Base-by-base conservation (phyloP, 78 protist species). In the Guillardia theta region DNA sequence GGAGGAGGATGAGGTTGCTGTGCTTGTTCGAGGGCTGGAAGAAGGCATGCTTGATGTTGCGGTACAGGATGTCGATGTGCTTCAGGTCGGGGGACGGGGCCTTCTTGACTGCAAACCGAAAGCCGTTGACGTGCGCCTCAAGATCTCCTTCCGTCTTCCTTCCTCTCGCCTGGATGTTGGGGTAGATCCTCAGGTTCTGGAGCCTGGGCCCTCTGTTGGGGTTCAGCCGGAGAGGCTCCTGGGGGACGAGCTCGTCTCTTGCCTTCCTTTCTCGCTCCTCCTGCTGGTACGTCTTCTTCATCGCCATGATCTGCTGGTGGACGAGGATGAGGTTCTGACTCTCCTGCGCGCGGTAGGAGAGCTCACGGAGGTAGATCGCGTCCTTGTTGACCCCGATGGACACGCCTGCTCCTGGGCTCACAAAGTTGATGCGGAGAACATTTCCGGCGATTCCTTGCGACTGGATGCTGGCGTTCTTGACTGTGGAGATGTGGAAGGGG, bases 51-150 rank as follows among this genome's bases (percentile, higher is more conserved):
- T 70, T 70, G 45, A 70, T 33, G 83, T 70, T 70, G 45, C 41
- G 33, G 83, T 70, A 70, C 3, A 70, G 33, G 27, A 70, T 24
- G 41, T 70, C 83, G 8, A 70, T 6, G 70, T 58, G 70, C 70
- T 58, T 58, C 70, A 58, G 70, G 6, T 58, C 70, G 39, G 21
- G 70, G 27, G 70, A 9, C 70, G 70, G 70, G 27, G 70, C 90
- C 90, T 80, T 80, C 90, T 80, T 80, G 90, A 22, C 53, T 3
- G 46, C 19, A 30, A 44, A 80, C 44, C 90, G 48, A 48, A 80
- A 80, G 90, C 90, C 90, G 90, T 80, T 80, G 8, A 80, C 53
- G 50, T 80, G 90, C 24, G 90, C 90, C 90, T 80, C 90, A 18
- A 80, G 50, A 48, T 80, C 90, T 0, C 90, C 90, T 27, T 44